Base-by-base conservation (phyloP, 2,329 filamentous ascomycete species). In the Fusarium stilboides region DNA sequence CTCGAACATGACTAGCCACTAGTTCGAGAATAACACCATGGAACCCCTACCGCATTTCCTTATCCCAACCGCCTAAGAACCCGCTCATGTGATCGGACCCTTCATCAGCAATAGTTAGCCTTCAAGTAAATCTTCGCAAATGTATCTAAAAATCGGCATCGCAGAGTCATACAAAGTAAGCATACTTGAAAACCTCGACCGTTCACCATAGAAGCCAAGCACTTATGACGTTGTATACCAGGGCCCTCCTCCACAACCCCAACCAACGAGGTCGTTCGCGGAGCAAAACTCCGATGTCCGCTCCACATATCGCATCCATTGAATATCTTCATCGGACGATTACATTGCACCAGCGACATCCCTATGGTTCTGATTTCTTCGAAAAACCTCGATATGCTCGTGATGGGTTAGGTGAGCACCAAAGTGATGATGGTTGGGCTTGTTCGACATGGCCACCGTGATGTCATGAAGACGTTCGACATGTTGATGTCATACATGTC, bases 291-390 rank as follows among this genome's bases (percentile, higher is more conserved):
- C 66, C 66, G 53, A 47, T 26, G 3, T 49, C 14, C 42, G 37
- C 66, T 70, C 66, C 66, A 70, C 62, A 69, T 46, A 51, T 60
- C 17, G 5, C 26, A 42, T 13, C 33, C 34, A n/a, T 39, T 20
- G 22, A 43, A 68, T 64, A 61, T 54, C 63, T 43, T 65, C 37
- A 70, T 68, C 47, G 62, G 63, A 60, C 62, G 57, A 65, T 37
- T n/a, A 45, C 19, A 33, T 37, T 43, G 40, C 24, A 28, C 15
- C 13, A 8, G 3, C 9, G 6, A 37, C 42, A n/a, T 15, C 28
- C 39, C 24, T 33, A 17, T 34, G 28, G 26, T 37, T 36, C 37
- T 22, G 43, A 26, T 37, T 43, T 12, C 26, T 58, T 43, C 36
- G 40, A 6, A 40, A 3, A 34, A 17, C 20, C 7, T 34, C 34